phyloP scores from a whole-genome alignment of 257 asterid genomes.

The Solanum bulbocastanum region DNA sequence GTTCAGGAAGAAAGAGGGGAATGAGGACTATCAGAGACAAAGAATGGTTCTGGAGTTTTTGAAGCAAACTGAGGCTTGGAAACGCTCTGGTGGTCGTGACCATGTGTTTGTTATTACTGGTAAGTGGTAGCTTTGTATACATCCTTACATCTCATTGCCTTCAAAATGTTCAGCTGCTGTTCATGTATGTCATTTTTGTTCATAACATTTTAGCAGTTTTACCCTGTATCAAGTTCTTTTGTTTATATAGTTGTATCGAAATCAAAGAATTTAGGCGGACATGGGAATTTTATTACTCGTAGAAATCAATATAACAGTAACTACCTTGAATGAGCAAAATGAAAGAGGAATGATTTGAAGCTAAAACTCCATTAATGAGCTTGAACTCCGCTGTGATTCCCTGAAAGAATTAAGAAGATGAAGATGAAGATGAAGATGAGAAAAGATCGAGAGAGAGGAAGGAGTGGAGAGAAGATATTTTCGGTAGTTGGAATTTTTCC shows the following conservation, averaged over 20 bases:
- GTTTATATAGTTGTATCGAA: not conserved
- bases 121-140: not conserved
- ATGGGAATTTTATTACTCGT: not conserved
- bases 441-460: not conserved
- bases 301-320: not conserved
- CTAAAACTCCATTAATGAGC: not conserved
- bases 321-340: not conserved
- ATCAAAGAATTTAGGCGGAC: not conserved
- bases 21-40: slow-evolving; percentile 87
- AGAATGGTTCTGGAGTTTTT: slow-evolving; percentile 57
- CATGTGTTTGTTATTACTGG: slow-evolving; percentile 93
- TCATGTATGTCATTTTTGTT: not conserved
- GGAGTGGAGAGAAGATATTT: not conserved
- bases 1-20: slow-evolving; percentile 77
- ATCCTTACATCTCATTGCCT: not conserved
- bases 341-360: not conserved
- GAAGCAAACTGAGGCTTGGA: slow-evolving; percentile 68
- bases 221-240: not conserved
- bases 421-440: not conserved
- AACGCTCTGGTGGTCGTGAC: slow-evolving; percentile 84
- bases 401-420: not conserved
- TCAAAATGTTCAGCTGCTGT: not conserved
- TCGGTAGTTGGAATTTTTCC: not conserved
- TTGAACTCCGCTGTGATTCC: not conserved
- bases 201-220: not conserved